Evolutionary conservation across 805 yeast genomes (phyloP).

Genomic region (Hanseniaspora clermontiae): DNA sequence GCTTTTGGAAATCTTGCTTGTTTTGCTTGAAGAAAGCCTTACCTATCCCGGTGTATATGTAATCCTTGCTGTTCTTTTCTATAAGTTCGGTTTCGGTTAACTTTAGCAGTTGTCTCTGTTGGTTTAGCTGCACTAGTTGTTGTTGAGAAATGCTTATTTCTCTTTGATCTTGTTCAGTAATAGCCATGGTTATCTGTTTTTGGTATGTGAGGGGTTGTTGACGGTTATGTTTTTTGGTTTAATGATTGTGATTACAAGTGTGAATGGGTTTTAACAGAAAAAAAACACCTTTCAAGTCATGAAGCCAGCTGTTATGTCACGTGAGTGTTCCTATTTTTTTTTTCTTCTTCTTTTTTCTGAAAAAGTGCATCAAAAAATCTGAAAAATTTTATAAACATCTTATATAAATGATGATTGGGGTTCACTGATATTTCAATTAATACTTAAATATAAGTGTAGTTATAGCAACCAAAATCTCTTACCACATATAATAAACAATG

Average conservation of each 20-base stretch:
- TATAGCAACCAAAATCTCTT: too few species aligned
- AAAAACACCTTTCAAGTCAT: too few species aligned
- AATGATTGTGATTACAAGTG: neutral
- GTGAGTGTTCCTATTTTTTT: neutral
- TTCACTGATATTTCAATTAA: too few species aligned
- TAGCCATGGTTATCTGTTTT: constrained; percentile 19
- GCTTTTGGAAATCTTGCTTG: constrained; percentile 34
- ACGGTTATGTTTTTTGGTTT: neutral
- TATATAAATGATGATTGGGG: too few species aligned
- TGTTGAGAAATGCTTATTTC: constrained; percentile 24
- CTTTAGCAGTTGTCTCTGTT: constrained; percentile 36
- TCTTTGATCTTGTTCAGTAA: constrained; percentile 22
- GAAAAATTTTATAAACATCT: neutral
- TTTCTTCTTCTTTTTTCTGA: neutral
- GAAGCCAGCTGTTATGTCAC: neutral
- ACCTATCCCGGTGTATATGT: constrained; percentile 79
- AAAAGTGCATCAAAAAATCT: neutral
- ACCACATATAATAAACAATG: neutral
- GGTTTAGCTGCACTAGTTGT: constrained; percentile 23
- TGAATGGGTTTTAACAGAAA: neutral
- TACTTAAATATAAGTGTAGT: too few species aligned
- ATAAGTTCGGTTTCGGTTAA: constrained; percentile 45
- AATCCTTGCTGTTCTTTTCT: constrained; percentile 29
- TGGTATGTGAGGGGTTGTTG: neutral
- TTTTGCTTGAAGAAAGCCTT: constrained; percentile 45